phyloP scores from a whole-genome alignment of 116 monocot genomes.

The Thalassia testudinum region DNA sequence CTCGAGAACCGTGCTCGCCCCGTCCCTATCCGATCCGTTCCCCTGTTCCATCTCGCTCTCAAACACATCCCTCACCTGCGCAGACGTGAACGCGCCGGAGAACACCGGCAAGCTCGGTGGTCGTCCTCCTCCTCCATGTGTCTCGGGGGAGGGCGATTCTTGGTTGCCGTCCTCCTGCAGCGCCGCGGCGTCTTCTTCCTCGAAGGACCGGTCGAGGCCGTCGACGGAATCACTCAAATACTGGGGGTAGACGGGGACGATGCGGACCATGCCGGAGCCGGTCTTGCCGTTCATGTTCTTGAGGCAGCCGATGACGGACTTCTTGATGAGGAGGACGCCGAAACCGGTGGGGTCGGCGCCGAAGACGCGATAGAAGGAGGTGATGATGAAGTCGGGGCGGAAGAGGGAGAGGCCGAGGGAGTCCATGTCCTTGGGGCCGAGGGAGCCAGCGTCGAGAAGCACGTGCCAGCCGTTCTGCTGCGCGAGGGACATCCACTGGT shows the following conservation, averaged over 20 bases:
- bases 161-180: conserved; percentile 14
- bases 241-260: conserved; percentile 68
- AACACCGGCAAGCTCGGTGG: conserved; percentile 73
- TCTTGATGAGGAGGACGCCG: conserved; percentile 82
- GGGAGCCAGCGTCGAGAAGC: conserved; percentile 86
- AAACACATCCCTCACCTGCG: conserved; percentile 67
- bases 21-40: conserved; percentile 78
- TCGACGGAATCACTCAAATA: conserved; percentile 76
- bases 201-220: conserved; percentile 20
- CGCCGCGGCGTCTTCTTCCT: conserved; percentile 22
- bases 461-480: conserved; percentile 98
- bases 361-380: conserved; percentile 94
- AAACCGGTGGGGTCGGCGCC: conserved; percentile 84
- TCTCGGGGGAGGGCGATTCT: conserved; percentile 2
- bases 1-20: conserved; percentile 77
- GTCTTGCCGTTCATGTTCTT: conserved; percentile 54
- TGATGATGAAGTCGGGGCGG: conserved; percentile 92
- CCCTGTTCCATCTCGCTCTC: conserved; percentile 72
- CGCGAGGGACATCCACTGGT: conserved; percentile 98
- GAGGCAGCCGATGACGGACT: conserved; percentile 59
- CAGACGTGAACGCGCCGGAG: conserved; percentile 70
- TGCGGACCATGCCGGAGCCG: conserved; percentile 77
- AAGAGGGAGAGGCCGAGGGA: conserved; percentile 86
- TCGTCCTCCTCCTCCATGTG: conserved; percentile 16
- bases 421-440: conserved; percentile 99